Evolutionary conservation across 208 protist species (phyloP), one percentile per base, ranked within the genome.

Genomic region (Phytomonas francai): DNA sequence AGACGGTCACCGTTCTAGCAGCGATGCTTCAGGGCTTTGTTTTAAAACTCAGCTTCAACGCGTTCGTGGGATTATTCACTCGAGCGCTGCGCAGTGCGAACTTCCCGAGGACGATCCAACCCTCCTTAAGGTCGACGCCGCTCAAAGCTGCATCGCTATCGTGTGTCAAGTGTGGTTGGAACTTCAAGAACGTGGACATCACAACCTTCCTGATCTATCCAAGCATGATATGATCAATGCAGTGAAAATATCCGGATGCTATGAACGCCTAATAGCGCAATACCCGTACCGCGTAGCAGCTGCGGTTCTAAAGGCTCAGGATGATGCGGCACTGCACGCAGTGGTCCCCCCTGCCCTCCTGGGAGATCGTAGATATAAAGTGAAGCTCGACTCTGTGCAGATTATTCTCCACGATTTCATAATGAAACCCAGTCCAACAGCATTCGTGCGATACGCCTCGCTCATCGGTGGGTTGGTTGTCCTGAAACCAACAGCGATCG

Each of bases 361-460:
- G 6, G 12, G 12, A 19, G 30, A 31, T 34, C 59, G 39, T 12
- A 49, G 12, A 19, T 49, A 19, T 49, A 49, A 49, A 49, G 39
- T 49, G 12, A 49, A 49, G 39, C 39, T 49, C 14, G 39, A 49
- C 39, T 30, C 63, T 39, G 64, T 80, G 16, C 69, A 80, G 31
- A 64, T 81, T 5, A 27, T 79, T 22, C 63, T 87, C 16, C 84
- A 90, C 66, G 76, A 85, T 68, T 90, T 90, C 45, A 59, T 74
- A n/a, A 65, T 68, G 1, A 63, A 81, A 42, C 77, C 78, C 2
- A 80, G 82, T 61, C 83, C 84, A 12, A 72, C 74, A 0, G 67
- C 80, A 9, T 34, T 94, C 5, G 76, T 85, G 42, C 76, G 79
- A 19, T 88, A 87, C 60, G 77, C 72, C 22, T 45, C 33, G 5